Percentiles rank a stretch among this genome's conserved stretches.
Evolutionary conservation across 495 filamentous ascomycete genomes (phyloP).

Genomic region (Tuber magnatum): DNA sequence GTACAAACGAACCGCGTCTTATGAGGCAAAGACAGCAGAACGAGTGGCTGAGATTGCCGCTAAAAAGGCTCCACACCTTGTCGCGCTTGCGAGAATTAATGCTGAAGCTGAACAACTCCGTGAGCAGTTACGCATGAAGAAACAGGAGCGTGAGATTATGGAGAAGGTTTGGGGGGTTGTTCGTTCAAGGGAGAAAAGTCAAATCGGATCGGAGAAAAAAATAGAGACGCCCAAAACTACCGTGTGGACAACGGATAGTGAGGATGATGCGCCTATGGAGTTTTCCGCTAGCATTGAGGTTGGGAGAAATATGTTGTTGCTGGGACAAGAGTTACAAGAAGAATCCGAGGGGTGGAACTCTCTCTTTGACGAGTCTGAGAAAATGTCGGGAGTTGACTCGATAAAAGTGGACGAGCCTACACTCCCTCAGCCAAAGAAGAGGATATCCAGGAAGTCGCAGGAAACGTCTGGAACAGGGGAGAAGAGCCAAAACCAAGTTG

Average conservation of each 20-base stretch:
- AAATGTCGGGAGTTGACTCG: conserved; percentile 1
- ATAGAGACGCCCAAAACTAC: neutral
- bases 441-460: neutral
- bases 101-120: neutral
- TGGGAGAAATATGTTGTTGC: neutral
- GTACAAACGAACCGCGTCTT: neutral
- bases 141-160: neutral
- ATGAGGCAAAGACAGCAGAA: neutral
- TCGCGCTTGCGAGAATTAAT: neutral
- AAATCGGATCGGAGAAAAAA: neutral
- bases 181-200: neutral
- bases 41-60: neutral
- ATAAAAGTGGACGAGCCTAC: neutral
- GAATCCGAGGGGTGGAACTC: neutral
- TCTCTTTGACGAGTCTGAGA: neutral
- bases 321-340: neutral
- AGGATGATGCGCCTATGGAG: neutral
- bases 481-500: neutral
- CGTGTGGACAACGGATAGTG: neutral
- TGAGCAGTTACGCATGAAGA: conserved; percentile 1
- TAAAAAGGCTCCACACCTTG: neutral
- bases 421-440: neutral
- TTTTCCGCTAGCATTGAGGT: neutral
- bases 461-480: neutral
- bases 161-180: neutral